These are phyloP conservation scores for Alnus glutinosa DNA, from an alignment of 306 rosid genomes.

Conservation along the genomic window DNA sequence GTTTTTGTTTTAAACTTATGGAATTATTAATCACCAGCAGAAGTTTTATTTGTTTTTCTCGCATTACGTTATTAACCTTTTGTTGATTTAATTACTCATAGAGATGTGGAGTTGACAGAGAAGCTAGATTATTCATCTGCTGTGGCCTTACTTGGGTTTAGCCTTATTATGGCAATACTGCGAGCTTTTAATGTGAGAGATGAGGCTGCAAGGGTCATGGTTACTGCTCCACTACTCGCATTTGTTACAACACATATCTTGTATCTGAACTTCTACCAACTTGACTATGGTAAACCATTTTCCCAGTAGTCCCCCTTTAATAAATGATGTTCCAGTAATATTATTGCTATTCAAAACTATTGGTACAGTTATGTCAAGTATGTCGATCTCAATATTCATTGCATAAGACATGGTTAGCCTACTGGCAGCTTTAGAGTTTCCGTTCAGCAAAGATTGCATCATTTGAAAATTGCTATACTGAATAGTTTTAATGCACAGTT, in stretches of 20 bases:
- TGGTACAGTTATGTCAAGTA: not conserved
- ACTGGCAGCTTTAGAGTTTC: not conserved
- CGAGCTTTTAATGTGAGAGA: constrained; percentile 79
- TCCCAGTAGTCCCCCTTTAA: constrained; percentile 11
- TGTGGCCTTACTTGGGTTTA: constrained; percentile 80
- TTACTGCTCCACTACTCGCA: constrained; percentile 85
- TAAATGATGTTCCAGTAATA: not conserved
- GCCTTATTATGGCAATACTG: constrained; percentile 66
- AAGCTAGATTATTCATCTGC: constrained; percentile 84
- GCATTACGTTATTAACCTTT: not conserved
- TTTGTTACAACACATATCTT: constrained; percentile 87
- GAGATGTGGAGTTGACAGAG: constrained; percentile 92
- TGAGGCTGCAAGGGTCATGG: constrained; percentile 91
- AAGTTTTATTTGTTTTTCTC: not conserved
- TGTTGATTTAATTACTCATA: constrained; percentile 38
- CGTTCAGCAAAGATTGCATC: not conserved
- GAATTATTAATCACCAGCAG: not conserved
- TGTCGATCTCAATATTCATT: not conserved
- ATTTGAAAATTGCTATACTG: not conserved
- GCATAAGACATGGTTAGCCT: not conserved
- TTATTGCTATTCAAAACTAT: not conserved
- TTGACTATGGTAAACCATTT: constrained; percentile 64
- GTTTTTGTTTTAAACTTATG: not conserved
- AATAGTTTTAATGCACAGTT: not conserved
- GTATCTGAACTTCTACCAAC: constrained; percentile 81